Percentiles rank a stretch among this genome's conserved stretches.
Conservation (phyloP, 2,329 filamentous ascomycete species). For the Aspergillus sp. region DNA sequence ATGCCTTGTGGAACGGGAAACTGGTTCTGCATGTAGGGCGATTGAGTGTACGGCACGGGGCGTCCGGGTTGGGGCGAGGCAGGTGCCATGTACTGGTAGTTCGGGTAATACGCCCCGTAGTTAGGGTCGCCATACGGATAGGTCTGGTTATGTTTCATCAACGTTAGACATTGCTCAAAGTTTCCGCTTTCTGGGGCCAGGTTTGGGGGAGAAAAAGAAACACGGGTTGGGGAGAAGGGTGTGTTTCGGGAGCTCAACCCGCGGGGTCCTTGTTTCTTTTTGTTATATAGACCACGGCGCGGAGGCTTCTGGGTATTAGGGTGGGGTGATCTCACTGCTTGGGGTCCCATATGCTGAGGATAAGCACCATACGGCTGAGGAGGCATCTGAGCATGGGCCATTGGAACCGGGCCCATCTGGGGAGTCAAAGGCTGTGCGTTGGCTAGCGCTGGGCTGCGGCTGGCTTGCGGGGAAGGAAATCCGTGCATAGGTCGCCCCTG, state of each 20-base stretch:
- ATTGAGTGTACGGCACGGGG: slow-evolving; percentile 50
- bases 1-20: slow-evolving; percentile 48
- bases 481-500: slow-evolving; percentile 45
- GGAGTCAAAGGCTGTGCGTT: slow-evolving; percentile 68
- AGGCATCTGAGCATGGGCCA: slow-evolving; percentile 64
- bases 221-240: slow-evolving; percentile 20
- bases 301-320: slow-evolving; percentile 31
- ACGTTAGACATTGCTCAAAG: slow-evolving; percentile 72
- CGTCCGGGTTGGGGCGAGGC: slow-evolving; percentile 48
- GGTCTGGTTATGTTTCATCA: slow-evolving; percentile 60
- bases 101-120: slow-evolving; percentile 46
- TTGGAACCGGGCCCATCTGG: slow-evolving; percentile 70
- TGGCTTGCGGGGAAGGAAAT: slow-evolving; percentile 64
- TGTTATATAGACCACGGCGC: slow-evolving; percentile 36
- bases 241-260: slow-evolving; percentile 22
- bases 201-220: slow-evolving; percentile 48
- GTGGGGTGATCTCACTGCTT: slow-evolving; percentile 58
- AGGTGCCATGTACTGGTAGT: slow-evolving; percentile 44
- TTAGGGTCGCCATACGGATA: slow-evolving; percentile 49
- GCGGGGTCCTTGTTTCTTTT: slow-evolving; percentile 30
- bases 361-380: slow-evolving; percentile 60
- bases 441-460: slow-evolving; percentile 65
- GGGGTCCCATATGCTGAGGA: slow-evolving; percentile 56
- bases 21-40: slow-evolving; percentile 52
- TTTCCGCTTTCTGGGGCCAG: slow-evolving; percentile 68